Base-by-base conservation (phyloP, 768 basidiomycete genomes). In the Hericium rajendrae region DNA sequence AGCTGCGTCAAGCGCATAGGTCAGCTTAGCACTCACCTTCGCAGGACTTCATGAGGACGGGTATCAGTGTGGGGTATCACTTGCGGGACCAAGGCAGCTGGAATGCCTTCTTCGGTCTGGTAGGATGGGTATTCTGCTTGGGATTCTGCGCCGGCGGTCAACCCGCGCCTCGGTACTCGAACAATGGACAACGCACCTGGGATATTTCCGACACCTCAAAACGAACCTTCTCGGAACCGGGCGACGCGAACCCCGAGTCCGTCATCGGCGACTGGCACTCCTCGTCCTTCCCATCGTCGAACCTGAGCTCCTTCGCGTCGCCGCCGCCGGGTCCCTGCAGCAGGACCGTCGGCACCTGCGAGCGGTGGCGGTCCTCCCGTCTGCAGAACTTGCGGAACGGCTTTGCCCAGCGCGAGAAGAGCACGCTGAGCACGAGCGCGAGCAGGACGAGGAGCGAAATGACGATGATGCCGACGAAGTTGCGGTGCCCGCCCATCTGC, bases 401-500 rank as follows among this genome's bases (percentile, higher is more conserved):
- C 38, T 60, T 58, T 40, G 65, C 61, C 64, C 64, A 65, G 57
- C 62, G 59, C 40, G 64, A 64, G 48, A 68, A 65, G 46, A 60
- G 56, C 55, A 67, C 55, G 64, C 65, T 67, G 53, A 70, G 67
- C 18, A 50, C 56, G 61, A 58, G 11, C 9, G 43, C 62, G 51
- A 57, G 40, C 32, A 53, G 16, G 10, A 61, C 18, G 4, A 63
- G 57, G 11, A 62, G 51, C 22, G 58, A 65, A 56, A 69, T 56
- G 55, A 65, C 56, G 64, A 67, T 58, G 54, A 69, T 55, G 52
- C 66, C 64, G 48, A 66, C 55, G 53, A 66, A 62, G 63, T 68
- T 67, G 57, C 58, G 58, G 38, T 58, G 59, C 13, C 48, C 59
- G 58, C 66, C 40, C 16, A 18, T 28, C 28, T 57, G 56, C 32